Percentiles rank a stretch among this genome's conserved stretches.
phyloP scores from a whole-genome alignment of 768 basidiomycete species.

The Boletus reticulatus region DNA sequence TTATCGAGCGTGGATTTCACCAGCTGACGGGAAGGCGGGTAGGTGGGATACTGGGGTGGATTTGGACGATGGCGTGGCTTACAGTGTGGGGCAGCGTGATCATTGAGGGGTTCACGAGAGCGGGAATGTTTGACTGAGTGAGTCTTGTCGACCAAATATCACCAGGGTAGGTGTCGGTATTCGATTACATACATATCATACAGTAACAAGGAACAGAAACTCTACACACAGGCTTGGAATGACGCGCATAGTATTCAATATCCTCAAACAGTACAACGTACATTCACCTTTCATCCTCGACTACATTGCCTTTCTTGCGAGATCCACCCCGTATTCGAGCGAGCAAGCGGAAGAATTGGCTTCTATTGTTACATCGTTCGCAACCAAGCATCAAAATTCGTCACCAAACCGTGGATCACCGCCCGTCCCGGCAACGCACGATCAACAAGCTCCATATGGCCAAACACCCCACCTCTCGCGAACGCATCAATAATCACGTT shows the following conservation, averaged over 20 bases:
- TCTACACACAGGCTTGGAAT: no score
- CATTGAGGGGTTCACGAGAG: background rate
- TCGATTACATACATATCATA: background rate
- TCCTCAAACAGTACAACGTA: no score
- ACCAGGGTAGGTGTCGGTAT: no score
- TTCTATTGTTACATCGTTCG: background rate
- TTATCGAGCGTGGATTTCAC: background rate
- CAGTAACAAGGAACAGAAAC: no score
- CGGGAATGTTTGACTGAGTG: background rate
- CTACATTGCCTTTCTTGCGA: no score
- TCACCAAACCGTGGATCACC: background rate
- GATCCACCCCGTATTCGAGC: no score
- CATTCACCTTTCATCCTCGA: no score
- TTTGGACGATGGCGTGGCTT: conserved; percentile 1
- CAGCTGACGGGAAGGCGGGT: background rate
- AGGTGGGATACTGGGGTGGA: background rate
- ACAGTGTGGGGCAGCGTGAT: background rate
- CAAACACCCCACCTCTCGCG: background rate
- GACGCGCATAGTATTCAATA: no score
- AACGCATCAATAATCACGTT: background rate
- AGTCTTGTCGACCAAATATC: background rate
- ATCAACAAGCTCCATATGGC: background rate
- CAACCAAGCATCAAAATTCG: background rate
- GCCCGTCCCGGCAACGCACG: background rate
- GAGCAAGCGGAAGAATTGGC: background rate